phyloP scores from a whole-genome alignment of 352 stramenopile species.

The Pythium pectinolyticum region DNA sequence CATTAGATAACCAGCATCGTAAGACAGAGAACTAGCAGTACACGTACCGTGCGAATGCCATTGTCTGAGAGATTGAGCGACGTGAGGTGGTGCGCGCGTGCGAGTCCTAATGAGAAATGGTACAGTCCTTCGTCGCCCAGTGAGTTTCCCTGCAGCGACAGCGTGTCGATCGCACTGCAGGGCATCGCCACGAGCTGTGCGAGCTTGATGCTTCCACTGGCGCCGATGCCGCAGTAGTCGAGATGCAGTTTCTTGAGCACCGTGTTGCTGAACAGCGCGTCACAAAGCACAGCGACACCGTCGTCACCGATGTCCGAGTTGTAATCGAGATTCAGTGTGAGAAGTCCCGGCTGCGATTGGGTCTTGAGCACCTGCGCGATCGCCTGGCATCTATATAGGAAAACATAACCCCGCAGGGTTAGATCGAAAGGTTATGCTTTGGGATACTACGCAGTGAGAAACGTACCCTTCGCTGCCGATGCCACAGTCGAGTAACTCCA shows the following conservation, averaged over 20 bases:
- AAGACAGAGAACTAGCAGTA: neutral
- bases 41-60: slow-evolving; percentile 63
- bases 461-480: slow-evolving; percentile 57
- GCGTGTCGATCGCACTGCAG: slow-evolving; percentile 45
- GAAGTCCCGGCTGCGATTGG: slow-evolving; percentile 56
- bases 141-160: slow-evolving; percentile 67
- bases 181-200: slow-evolving; percentile 71
- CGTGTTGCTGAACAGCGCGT: slow-evolving; percentile 70
- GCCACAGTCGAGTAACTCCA: slow-evolving; percentile 78
- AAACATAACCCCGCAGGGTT: too few relatives aligned
- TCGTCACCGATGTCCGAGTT: slow-evolving; percentile 62
- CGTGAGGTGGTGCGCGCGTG: slow-evolving; percentile 50
- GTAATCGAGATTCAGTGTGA: slow-evolving; percentile 78
- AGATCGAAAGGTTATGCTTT: too few relatives aligned
- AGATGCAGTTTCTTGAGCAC: slow-evolving; percentile 76
- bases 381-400: slow-evolving; percentile 52
- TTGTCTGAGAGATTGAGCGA: slow-evolving; percentile 81
- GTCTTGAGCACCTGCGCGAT: slow-evolving; percentile 48
- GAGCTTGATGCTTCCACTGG: slow-evolving; percentile 56
- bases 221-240: slow-evolving; percentile 63
- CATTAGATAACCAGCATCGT: neutral
- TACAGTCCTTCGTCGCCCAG: slow-evolving; percentile 59
- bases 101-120: slow-evolving; percentile 72
- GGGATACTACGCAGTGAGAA: too few relatives aligned
- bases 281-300: slow-evolving; percentile 52